Base-by-base conservation (phyloP, 768 basidiomycete species). In the Epithele typhae region DNA sequence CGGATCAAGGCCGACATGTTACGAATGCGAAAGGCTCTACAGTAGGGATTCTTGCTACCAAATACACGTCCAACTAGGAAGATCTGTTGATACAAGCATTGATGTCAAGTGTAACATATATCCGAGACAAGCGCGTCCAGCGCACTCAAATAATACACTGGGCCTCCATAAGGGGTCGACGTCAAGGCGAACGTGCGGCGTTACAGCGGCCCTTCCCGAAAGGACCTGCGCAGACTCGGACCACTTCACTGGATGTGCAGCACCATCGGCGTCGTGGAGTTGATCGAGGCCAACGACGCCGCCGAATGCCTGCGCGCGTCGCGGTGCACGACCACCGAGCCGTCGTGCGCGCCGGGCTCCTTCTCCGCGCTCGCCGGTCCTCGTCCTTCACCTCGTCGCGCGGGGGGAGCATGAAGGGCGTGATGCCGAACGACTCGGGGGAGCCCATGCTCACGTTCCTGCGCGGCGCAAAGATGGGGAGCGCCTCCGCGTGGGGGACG, bases 231-330 rank as follows among this genome's bases (percentile, higher is more conserved):
- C n/a, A n/a, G n/a, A n/a, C n/a, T n/a, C n/a, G n/a, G n/a, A n/a
- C n/a, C n/a, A n/a, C n/a, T n/a, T 93, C 56, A 85, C 94, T 39
- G 47, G 7, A 42, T 37, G 45, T 40, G 35, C 33, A 38, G 24
- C 15, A 46, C 5, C 9, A 51, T 23, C 12, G 51, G 51, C 3
- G 51, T 52, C 18, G 39, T 45, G 11, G 51, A 52, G 45, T 43
- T 32, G 21, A 39, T 37, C 2, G 45, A 39, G 25, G 22, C 10
- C 18, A 43, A 5, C 18, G 51, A 37, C 12, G 50, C 37, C n/a
- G 15, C 27, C 25, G 51, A 46, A 14, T 32, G 45, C 32, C 41
- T 10, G n/a, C 51, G 51, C 12, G 37, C n/a, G n/a, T n/a, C n/a
- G n/a, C n/a, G n/a, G n/a, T 30, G 27, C 8, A 14, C 27, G 27